Evolutionary conservation across 2,329 filamentous ascomycete species (phyloP).

Genomic region (Thelonectria rubi): DNA sequence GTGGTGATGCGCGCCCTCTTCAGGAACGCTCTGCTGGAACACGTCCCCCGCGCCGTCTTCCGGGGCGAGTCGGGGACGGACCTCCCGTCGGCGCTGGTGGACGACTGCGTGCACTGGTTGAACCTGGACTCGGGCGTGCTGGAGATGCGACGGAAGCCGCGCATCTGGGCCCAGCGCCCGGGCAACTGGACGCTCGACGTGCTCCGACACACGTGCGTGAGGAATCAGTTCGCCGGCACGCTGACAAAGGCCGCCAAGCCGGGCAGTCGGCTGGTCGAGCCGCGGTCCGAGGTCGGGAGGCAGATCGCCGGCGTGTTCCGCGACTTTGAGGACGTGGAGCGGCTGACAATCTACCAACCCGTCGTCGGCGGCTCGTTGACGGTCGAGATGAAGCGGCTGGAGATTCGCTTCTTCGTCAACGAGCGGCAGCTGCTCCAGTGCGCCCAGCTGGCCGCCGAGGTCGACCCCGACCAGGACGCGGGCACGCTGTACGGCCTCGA

Average conservation of each 20-base stretch:
- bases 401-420: constrained; percentile 65
- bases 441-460: constrained; percentile 57
- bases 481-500: constrained; percentile 51
- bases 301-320: constrained; percentile 56
- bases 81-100: constrained; percentile 60
- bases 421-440: constrained; percentile 53
- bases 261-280: neutral
- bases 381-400: constrained; percentile 61
- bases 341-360: constrained; percentile 51
- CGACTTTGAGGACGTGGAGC: constrained; percentile 45
- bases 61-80: constrained; percentile 48
- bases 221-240: neutral
- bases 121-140: constrained; percentile 53
- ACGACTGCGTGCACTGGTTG: constrained; percentile 68
- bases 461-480: constrained; percentile 66
- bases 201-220: neutral
- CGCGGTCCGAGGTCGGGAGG: constrained; percentile 48
- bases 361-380: constrained; percentile 37
- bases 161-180: constrained; percentile 41
- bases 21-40: constrained; percentile 40
- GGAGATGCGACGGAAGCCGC: constrained; percentile 59
- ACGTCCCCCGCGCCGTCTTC: constrained; percentile 48
- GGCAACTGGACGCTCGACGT: constrained; percentile 50
- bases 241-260: neutral
- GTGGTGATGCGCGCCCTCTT: constrained; percentile 56